Evolutionary conservation across 495 filamentous ascomycete species (phyloP), one percentile per base, ranked within the genome.

Genomic region (Podospora anserina): DNA sequence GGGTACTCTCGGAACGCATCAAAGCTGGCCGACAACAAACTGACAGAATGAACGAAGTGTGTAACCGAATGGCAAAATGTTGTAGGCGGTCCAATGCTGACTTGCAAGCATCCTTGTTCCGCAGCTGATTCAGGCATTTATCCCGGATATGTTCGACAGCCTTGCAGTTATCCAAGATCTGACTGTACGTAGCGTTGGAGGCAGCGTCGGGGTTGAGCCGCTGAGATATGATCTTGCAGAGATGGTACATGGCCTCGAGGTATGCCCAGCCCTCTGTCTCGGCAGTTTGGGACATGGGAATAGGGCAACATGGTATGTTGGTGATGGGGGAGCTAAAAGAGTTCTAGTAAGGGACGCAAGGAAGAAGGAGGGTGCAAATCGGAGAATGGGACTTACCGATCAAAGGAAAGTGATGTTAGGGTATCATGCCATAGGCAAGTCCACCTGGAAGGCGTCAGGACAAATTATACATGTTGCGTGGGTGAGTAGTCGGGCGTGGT

Each of bases 341-440:
- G 13, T 67, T 55, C 1, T 20, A 1, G 56, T 61, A 28, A 20
- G 6, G 11, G 1, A 28, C 2, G 18, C 4, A 55, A 6, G 13
- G 16, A 32, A 32, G 7, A 27, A 18, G 55, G 55, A 20, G 13
- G 23, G 55, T 49, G 39, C 39, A 58, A 58, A 58, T 4, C 1
- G 18, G 2, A 49, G 9, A n/a, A 20, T 20, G 9, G 19, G 5
- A 59, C 78, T 70, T 75, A 82, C 81, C 85, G 82, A 69, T 87
- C 85, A 64, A 87, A 87, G 2, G 84, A 86, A 32, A 87, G 69
- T 0, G 84, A 86, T 0, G 84, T 82, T 27, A 87, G 70, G 3
- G 82, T 84, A 69, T 87, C 85, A 67, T 87, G 85, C 85, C 85
- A 87, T 6, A 82, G 75, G 39, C 83, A 84, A 13, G 83, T 85